Conservation (phyloP, 2,329 filamentous ascomycete genomes). For the Arthrobotrys entomopaga region DNA sequence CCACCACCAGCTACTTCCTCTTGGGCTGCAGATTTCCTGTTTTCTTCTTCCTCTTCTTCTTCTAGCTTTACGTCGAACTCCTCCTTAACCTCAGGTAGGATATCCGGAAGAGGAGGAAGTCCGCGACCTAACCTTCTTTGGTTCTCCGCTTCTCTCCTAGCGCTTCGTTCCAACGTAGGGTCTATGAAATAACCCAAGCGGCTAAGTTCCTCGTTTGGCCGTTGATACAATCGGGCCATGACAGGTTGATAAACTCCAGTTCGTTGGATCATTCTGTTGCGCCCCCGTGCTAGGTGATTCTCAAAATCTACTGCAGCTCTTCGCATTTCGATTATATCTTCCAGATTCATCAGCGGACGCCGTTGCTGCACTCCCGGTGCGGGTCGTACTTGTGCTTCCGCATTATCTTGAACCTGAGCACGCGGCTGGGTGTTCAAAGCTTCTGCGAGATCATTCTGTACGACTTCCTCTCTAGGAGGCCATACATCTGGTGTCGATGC, state of each 20-base stretch:
- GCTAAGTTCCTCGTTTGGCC: neutral
- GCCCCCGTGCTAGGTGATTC: neutral
- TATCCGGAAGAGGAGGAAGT: neutral
- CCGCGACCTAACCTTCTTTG: neutral
- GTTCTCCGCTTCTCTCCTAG: neutral
- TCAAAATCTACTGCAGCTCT: neutral
- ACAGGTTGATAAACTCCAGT: conserved; percentile 4
- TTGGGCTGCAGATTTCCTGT: neutral
- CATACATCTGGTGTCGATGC: conserved; percentile 5
- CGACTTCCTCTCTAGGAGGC: conserved; percentile 3
- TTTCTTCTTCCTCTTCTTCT: neutral
- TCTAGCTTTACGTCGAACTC: neutral
- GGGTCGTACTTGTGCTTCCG: too few species aligned
- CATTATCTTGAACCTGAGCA: neutral
- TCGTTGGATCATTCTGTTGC: conserved; percentile 21
- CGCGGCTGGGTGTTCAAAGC: neutral
- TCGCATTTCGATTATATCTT: neutral
- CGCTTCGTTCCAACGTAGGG: neutral
- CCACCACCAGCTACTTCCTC: too few species aligned
- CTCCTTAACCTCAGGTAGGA: neutral
- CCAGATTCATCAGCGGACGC: neutral
- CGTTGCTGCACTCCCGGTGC: neutral
- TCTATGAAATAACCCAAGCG: conserved; percentile 13
- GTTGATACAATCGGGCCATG: neutral
- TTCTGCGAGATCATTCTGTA: neutral